Evolutionary conservation across 2,329 filamentous ascomycete genomes (phyloP).

Genomic region (Monilinia vaccinii-corymbosi): DNA sequence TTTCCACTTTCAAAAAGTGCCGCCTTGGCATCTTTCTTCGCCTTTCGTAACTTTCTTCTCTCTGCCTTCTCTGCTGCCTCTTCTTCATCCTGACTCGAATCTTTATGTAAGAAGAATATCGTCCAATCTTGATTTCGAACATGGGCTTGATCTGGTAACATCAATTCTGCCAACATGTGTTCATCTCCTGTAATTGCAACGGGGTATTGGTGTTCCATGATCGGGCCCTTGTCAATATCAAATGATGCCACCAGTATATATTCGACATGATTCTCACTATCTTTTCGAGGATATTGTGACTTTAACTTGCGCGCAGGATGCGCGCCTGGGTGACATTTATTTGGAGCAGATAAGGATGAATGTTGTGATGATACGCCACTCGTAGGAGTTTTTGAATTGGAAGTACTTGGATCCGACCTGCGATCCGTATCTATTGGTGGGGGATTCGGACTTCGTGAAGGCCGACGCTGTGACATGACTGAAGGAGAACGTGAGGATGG

Average conservation of each 20-base stretch:
- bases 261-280: conserved; percentile 87
- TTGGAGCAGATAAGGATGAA: conserved; percentile 46
- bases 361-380: conserved; percentile 50
- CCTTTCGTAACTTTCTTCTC: conserved; percentile 41
- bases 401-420: conserved; percentile 47
- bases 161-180: conserved; percentile 95
- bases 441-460: conserved; percentile 45
- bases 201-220: conserved; percentile 98
- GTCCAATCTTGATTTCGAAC: conserved; percentile 96
- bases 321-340: conserved; percentile 41
- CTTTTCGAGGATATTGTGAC: conserved; percentile 67
- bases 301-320: conserved; percentile 49
- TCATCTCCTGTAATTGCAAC: conserved; percentile 93
- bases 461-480: conserved; percentile 44
- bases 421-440: conserved; percentile 42
- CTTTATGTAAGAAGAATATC: conserved; percentile 97
- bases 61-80: conserved; percentile 58
- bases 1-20: conserved; percentile 38
- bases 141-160: conserved; percentile 96
- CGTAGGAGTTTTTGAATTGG: conserved; percentile 49
- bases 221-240: conserved; percentile 88
- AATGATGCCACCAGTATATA: conserved; percentile 97
- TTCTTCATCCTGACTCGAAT: conserved; percentile 75
- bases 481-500: conserved; percentile 48
- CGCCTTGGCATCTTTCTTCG: conserved; percentile 42